Evolutionary conservation across 1,284 basidiomycete genomes (phyloP).

Genomic region (Moniliella sp.): DNA sequence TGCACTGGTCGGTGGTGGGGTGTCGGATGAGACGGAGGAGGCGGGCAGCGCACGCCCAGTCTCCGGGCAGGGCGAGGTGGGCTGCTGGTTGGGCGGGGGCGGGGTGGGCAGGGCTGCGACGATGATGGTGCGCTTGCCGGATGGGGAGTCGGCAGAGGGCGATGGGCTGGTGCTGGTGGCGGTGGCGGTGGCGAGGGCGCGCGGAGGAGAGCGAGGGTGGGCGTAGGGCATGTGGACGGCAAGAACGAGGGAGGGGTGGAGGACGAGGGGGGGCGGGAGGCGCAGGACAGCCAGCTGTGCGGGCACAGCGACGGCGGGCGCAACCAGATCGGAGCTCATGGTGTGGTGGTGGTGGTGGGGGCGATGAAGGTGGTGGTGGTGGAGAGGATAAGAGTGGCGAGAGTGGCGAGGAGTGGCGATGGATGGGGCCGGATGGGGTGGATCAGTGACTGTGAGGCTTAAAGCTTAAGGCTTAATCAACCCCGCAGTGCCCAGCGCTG

Average conservation of each 20-base stretch:
- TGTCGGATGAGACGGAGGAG: constrained; percentile 25
- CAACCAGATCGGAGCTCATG: too few relatives aligned
- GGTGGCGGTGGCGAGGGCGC: constrained; percentile 13
- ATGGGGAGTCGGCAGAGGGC: constrained; percentile 3
- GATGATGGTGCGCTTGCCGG: constrained; percentile 13
- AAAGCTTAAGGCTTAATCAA: too few relatives aligned
- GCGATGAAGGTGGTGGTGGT: too few relatives aligned
- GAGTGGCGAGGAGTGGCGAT: too few relatives aligned
- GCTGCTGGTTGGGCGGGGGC: constrained; percentile 4
- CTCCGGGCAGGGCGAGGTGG: constrained; percentile 9
- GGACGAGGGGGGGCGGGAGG: constrained; percentile 25
- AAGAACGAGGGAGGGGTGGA: constrained; percentile 28
- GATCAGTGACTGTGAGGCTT: too few relatives aligned
- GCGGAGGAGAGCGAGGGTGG: constrained; percentile 27
- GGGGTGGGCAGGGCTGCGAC: constrained; percentile 22
- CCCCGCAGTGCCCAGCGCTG: too few relatives aligned
- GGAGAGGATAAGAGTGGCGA: too few relatives aligned
- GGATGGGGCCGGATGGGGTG: too few relatives aligned
- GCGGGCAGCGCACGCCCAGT: constrained; percentile 26
- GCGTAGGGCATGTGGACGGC: constrained; percentile 23
- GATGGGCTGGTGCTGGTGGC: not conserved
- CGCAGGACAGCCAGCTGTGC: constrained; percentile 20
- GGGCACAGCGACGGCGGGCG: constrained; percentile 13
- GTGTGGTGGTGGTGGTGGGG: too few relatives aligned
- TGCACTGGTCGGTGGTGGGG: constrained; percentile 23